Percentiles rank a stretch among this genome's conserved stretches.
Conservation (phyloP, 176 grass and related monocot species). For the Puccinellia tenuiflora region DNA sequence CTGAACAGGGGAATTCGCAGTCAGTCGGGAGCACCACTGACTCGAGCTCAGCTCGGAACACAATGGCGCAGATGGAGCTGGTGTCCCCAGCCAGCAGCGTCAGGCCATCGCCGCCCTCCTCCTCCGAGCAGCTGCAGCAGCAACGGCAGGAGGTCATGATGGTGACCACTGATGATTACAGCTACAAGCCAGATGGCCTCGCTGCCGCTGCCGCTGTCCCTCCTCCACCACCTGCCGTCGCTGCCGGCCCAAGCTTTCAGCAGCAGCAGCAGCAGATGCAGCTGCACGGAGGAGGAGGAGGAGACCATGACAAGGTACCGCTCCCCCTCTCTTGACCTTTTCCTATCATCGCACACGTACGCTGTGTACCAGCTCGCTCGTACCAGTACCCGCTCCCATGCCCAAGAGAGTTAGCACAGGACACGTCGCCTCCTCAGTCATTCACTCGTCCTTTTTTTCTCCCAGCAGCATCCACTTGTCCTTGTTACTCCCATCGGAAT, state of each 20-base stretch:
- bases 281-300: constrained; percentile 29
- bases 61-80: constrained; percentile 64
- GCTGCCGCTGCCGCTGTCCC: constrained; percentile 6
- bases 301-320: constrained; percentile 61
- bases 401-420: neutral
- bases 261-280: neutral
- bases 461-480: no score
- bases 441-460: neutral
- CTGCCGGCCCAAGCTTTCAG: constrained; percentile 41
- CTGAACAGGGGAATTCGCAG: constrained; percentile 74
- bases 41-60: constrained; percentile 83
- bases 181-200: constrained; percentile 46
- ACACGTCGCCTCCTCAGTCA: neutral
- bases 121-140: constrained; percentile 37
- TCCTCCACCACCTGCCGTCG: constrained; percentile 6
- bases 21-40: constrained; percentile 81
- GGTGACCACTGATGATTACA: constrained; percentile 68
- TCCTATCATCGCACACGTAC: neutral
- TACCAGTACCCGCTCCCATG: neutral
- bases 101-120: constrained; percentile 16
- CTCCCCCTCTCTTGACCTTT: constrained; percentile 14
- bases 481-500: constrained; percentile 29
- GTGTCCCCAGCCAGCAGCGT: constrained; percentile 50
- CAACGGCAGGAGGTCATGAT: constrained; percentile 54
- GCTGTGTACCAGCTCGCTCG: neutral